Evolutionary conservation across 768 basidiomycete genomes (phyloP).

Genomic region (Podaxis pistillaris): DNA sequence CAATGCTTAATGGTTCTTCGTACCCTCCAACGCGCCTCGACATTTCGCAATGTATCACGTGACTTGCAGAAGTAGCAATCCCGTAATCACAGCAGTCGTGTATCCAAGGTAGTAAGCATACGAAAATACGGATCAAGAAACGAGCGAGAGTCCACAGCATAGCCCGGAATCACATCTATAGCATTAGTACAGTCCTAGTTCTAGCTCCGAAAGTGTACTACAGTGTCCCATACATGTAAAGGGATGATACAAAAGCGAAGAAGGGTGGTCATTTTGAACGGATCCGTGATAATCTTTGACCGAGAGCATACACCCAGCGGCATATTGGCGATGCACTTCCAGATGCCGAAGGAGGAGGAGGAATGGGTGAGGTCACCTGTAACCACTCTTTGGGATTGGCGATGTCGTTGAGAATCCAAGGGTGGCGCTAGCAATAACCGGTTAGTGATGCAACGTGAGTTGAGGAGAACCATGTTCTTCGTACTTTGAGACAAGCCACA

Average conservation of each 20-base stretch:
- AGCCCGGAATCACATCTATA: not conserved
- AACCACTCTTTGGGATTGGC: constrained; percentile 36
- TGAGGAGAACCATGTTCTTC: not conserved
- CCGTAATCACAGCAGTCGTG: not conserved
- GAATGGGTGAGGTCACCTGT: constrained; percentile 28
- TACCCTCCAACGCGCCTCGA: not conserved
- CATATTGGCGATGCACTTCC: constrained; percentile 14
- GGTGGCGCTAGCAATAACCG: constrained; percentile 26
- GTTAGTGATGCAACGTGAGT: not conserved
- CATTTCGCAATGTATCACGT: constrained; percentile 7
- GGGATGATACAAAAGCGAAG: constrained; percentile 1
- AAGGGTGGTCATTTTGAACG: not conserved
- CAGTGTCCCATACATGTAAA: not conserved
- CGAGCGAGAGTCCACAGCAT: not conserved
- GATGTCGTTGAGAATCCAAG: constrained; percentile 37
- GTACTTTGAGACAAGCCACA: constrained; percentile 34
- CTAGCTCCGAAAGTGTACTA: constrained; percentile 1
- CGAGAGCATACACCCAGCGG: constrained; percentile 27
- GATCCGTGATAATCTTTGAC: constrained; percentile 23
- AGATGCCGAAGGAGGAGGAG: constrained; percentile 1
- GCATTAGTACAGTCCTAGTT: not conserved
- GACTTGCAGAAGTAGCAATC: not conserved
- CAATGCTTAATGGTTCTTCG: not conserved
- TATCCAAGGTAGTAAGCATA: not conserved
- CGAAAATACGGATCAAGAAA: not conserved